Conservation (phyloP, 2,329 filamentous ascomycete species). For the Neoscytalidium dimidiatum region DNA sequence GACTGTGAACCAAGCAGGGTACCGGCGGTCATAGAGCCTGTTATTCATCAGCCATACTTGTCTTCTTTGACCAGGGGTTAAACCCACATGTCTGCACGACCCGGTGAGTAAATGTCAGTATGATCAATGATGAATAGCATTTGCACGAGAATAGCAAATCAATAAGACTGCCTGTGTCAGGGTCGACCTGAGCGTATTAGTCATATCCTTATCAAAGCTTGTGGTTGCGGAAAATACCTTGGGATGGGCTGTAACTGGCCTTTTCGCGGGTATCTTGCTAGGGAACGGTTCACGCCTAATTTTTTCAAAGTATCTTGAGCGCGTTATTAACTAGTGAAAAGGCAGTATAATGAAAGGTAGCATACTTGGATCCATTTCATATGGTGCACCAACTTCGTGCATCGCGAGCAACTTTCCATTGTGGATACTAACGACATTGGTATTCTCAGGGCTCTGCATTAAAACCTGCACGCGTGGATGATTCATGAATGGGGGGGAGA, state of each 20-base stretch:
- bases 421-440: background rate
- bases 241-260: background rate
- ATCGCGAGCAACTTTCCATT: background rate
- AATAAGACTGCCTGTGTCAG: background rate
- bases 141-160: background rate
- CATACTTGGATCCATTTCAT: background rate
- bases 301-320: background rate
- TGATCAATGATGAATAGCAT: background rate
- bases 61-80: background rate
- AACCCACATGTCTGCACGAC: background rate
- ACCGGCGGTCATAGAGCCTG: background rate
- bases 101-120: background rate
- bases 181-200: background rate
- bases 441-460: background rate
- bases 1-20: background rate
- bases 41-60: background rate
- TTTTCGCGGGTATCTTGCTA: background rate
- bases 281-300: background rate
- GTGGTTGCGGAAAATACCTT: background rate
- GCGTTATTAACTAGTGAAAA: background rate
- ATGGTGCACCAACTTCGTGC: background rate
- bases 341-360: background rate
- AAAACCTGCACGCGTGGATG: background rate
- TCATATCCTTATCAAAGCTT: background rate
- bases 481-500: background rate